Evolutionary conservation across 176 grass and related monocot species (phyloP), one percentile per base, ranked within the genome.

Genomic region (Guadua angustifolia): DNA sequence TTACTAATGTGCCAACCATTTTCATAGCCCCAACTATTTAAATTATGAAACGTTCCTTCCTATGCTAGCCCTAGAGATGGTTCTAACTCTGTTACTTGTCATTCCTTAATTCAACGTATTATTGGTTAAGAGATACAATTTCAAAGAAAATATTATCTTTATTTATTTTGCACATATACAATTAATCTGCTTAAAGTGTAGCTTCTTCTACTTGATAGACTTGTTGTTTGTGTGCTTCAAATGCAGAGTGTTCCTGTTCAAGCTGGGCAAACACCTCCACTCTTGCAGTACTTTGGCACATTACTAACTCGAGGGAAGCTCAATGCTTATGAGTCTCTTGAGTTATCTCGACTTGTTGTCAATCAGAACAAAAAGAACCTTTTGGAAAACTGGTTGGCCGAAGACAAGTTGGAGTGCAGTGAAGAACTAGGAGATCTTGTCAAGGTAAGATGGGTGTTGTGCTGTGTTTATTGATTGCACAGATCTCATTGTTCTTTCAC

Each of bases 281-380:
- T 98, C 3, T 85, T 94, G 77, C 92, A 94, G 79, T 98, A 98
- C 69, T 98, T 95, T 45, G 95, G 91, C 46, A 95, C 91, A 79
- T 80, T 95, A 66, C 80, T 98, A 63, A 95, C 95, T 69, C 86
- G 86, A 91, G 95, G 95, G 85, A 95, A 98, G 82, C 95, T 98
- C 79, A 98, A 95, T 84, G 90, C 91, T 69, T 98, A 86, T 14
- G 95, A 98, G 59, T 98, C 92, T 61, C 88, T 95, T 68, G 91
- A 91, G 75, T 77, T 98, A 69, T 98, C 92, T 86, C 93, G 93
- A 60, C 92, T 98, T 72, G 92, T 98, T 71, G 95, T 95, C 29
- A 98, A 98, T 87, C 92, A 98, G 88, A 98, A 95, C 85, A 94
- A 98, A 92, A 94, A 95, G 82, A 98, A 98, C 50, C 92, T 98